A percentile compares a stretch with the other conserved stretches of the same genome.
Evolutionary conservation across 768 basidiomycete genomes (phyloP).

Genomic region (Lentinula boryana): DNA sequence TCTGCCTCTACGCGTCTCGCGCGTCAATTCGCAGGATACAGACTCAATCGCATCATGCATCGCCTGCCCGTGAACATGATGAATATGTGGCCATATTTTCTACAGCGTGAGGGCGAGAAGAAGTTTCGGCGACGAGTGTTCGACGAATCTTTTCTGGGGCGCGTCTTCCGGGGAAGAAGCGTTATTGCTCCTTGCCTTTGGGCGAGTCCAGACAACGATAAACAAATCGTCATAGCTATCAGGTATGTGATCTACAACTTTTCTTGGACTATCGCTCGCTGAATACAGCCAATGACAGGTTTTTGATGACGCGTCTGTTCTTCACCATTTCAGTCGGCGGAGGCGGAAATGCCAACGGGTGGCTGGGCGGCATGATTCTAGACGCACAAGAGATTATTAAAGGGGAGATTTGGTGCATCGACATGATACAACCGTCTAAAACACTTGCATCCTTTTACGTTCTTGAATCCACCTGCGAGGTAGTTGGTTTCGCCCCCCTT

Average conservation of each 20-base stretch:
- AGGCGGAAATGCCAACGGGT: conserved; percentile 20
- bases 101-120: conserved; percentile 40
- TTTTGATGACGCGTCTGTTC: conserved; percentile 57
- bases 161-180: conserved; percentile 22
- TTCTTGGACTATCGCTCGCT: background rate
- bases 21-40: conserved; percentile 41
- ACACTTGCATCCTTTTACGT: conserved; percentile 41
- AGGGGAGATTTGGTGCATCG: conserved; percentile 58
- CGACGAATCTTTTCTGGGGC: conserved; percentile 44
- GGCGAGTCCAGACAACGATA: conserved; percentile 52
- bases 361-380: conserved; percentile 32
- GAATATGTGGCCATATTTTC: conserved; percentile 72
- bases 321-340: conserved; percentile 53
- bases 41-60: conserved; percentile 33
- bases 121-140: conserved; percentile 31
- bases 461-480: conserved; percentile 69
- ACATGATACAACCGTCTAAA: conserved; percentile 18
- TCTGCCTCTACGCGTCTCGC: conserved; percentile 48
- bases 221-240: conserved; percentile 49
- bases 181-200: conserved; percentile 45
- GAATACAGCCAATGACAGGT: conserved; percentile 33
- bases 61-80: conserved; percentile 39
- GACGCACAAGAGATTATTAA: conserved; percentile 47
- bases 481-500: conserved; percentile 39
- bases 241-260: conserved; percentile 32